Evolutionary conservation across 1,139 yeast species (phyloP), one percentile per base, ranked within the genome.

Genomic region (Candida tropicalis): DNA sequence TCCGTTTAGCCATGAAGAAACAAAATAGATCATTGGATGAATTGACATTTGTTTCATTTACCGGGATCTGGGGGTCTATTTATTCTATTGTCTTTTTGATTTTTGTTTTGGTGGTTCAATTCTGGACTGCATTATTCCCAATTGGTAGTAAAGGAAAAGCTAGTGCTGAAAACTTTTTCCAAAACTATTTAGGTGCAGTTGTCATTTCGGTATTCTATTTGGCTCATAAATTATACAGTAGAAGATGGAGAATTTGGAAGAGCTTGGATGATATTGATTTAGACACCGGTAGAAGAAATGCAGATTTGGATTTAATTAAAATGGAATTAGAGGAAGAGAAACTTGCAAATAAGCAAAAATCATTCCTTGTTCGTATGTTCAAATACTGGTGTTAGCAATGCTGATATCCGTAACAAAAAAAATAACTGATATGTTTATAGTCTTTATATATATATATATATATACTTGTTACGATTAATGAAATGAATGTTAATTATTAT

Each of bases 41-140:
- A 35, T 57, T 68, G 38, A 51, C 54, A 0, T 68, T 66, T 49
- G 59, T 53, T 0, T 56, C 73, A 0, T 38, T 55, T 5, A 52
- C 62, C 0, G 74, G 75, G 4, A 47, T 68, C 11, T 62, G 55
- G 56, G 73, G 74, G 0, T 66, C 73, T 1, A 43, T 61, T 39
- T 66, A 66, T 47, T 60, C 72, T 3, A 65, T 68, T 57, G 43
- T 41, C 1, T 57, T 69, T 33, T 56, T 67, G 39, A n/a, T 58
- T 1, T 40, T 65, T 29, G 73, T 69, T 1, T 56, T 69, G 41
- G 64, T 59, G 4, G 61, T 63, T 3, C 73, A 68, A 49, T 66
- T 69, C 46, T 68, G 73, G 73, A 63, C 62, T 2, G 72, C 74
- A 1, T 56, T 69, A 37, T 66, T 63, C 49, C 75, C 75, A 5